phyloP scores from a whole-genome alignment of 2,329 filamentous ascomycete genomes.

The Trichoderma sp. region DNA sequence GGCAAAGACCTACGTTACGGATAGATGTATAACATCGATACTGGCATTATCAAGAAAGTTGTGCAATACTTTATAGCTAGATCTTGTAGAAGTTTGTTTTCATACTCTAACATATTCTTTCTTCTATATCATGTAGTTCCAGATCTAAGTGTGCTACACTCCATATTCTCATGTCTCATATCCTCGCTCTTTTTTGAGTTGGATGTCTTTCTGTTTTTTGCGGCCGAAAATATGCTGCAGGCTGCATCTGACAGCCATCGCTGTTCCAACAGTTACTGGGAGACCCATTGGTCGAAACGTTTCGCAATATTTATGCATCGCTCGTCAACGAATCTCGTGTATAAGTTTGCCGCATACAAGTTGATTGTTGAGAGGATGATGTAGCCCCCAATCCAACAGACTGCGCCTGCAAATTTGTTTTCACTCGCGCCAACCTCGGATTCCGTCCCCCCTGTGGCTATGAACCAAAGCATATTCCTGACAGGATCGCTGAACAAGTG shows the following conservation, averaged over 20 bases:
- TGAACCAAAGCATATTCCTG: not conserved
- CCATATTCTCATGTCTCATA: no score
- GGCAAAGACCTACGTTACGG: not conserved
- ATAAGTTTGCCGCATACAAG: not conserved
- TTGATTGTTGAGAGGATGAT: slow-evolving; percentile 8
- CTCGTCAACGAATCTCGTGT: slow-evolving; percentile 11
- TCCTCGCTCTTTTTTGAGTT: no score
- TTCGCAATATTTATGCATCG: slow-evolving; percentile 13
- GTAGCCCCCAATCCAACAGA: slow-evolving; percentile 10
- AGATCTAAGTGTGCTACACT: no score
- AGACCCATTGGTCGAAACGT: slow-evolving; percentile 8
- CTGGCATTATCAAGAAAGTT: not conserved
- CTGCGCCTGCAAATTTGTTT: not conserved
- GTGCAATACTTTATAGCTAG: not conserved
- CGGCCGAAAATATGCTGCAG: no score
- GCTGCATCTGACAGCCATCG: no score
- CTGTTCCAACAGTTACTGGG: no score
- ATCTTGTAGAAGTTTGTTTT: no score
- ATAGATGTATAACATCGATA: not conserved
- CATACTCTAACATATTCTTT: no score
- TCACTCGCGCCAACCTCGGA: not conserved
- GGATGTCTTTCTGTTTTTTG: no score
- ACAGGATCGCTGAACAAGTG: slow-evolving; percentile 9
- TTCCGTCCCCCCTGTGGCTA: not conserved
- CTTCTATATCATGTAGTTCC: not conserved